Evolutionary conservation across 768 basidiomycete species (phyloP), one percentile per base, ranked within the genome.

Genomic region (Melanogaster broomeanus): DNA sequence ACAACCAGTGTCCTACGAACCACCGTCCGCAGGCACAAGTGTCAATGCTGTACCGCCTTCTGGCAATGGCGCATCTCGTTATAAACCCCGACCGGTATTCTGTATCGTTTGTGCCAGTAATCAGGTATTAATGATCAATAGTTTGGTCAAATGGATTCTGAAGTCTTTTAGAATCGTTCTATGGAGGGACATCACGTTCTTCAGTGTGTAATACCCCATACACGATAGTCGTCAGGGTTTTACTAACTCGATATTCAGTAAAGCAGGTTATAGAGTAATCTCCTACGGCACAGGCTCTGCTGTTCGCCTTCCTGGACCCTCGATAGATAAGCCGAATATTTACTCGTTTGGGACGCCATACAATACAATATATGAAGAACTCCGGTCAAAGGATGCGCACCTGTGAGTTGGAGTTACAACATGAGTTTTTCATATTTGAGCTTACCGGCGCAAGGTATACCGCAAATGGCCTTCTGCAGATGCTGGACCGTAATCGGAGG

Each of bases 101-200:
- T 98, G 97, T 65, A 92, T 99, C 9, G 97, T 98, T 28, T 99
- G 97, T 66, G 96, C 97, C n/a, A 98, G 93, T 65, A 99, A 99
- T 65, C 93, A 98, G 76, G 95, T 90, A 68, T 52, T 37, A 56
- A 44, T 41, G 42, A n/a, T 45, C 40, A 24, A 45, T 6, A 18
- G 16, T 7, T 35, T 18, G 19, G 44, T 19, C 15, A 42, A 40
- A 21, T 19, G n/a, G 42, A 52, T 50, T 52, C 56, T 63, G 34
- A 59, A 60, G 42, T 49, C 51, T 25, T 46, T 30, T 59, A 97
- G 94, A 97, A 97, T 66, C 87, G 95, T 42, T 96, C 94, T 1
- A 99, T 99, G 97, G 97, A 98, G 72, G 97, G 93, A 0, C 97
- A 99, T 64, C 81, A 83, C 63, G 92, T 95, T 13, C 71, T 98